Evolutionary conservation across 2,329 filamentous ascomycete genomes (phyloP), one percentile per base, ranked within the genome.

Genomic region (Amauroascus niger): DNA sequence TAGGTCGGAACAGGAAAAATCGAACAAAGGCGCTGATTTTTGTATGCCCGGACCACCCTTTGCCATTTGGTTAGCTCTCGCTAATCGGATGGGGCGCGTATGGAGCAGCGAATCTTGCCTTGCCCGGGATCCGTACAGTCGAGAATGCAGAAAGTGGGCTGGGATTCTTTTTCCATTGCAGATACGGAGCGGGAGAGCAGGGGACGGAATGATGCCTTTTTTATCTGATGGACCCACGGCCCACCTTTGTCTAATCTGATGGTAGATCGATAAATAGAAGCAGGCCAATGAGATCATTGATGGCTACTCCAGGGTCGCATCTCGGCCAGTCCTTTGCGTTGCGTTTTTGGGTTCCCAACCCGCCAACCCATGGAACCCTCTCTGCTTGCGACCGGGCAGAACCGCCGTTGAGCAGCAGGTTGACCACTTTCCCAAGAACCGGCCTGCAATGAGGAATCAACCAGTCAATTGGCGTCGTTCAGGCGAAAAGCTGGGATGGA

Each of bases 141-240:
- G n/a, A 41, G 16, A 41, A 11, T 28, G 24, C 32, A 48, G n/a
- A n/a, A n/a, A n/a, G n/a, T n/a, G n/a, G n/a, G n/a, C n/a, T n/a
- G n/a, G n/a, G n/a, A n/a, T n/a, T n/a, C n/a, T n/a, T n/a, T n/a
- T n/a, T n/a, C n/a, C n/a, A n/a, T n/a, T n/a, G n/a, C n/a, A n/a
- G n/a, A n/a, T n/a, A n/a, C n/a, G n/a, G n/a, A n/a, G n/a, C n/a
- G 49, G 39, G 22, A 14, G 7, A 32, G 11, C 11, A 20, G 6
- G 2, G 9, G 6, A 49, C 20, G 16, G 26, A 39, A 13, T 16
- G 6, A 20, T 22, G 28, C 6, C 11, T 14, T 40, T 49, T 49
- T 52, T 55, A 55, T 55, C 53, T 30, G 53, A 55, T 55, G 53
- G n/a, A 37, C 9, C 26, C 24, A 41, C 14, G 30, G 33, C 32